Evolutionary conservation across 371 early-diverging fungal species (phyloP).

Genomic region (Mortierella sp.): DNA sequence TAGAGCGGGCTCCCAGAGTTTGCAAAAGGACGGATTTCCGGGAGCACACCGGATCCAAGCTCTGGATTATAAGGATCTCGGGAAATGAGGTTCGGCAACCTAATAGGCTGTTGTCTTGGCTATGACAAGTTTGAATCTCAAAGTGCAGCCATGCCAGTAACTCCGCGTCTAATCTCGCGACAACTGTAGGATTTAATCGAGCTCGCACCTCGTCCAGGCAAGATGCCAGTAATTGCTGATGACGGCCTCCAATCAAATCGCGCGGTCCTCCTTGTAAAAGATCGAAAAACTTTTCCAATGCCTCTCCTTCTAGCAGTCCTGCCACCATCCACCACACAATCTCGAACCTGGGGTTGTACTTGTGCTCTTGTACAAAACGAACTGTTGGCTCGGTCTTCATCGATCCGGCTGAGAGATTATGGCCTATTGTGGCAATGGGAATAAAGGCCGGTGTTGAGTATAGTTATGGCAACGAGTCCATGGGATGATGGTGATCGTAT

Average conservation of each 20-base stretch:
- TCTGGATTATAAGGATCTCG: too few relatives aligned
- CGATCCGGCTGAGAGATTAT: constrained; percentile 12
- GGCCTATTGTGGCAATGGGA: constrained; percentile 9
- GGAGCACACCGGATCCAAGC: too few relatives aligned
- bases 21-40: too few relatives aligned
- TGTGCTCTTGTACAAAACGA: constrained; percentile 24
- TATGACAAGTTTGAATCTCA: constrained; percentile 17
- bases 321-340: constrained; percentile 48
- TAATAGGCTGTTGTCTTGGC: too few relatives aligned
- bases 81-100: too few relatives aligned
- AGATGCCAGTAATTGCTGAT: constrained; percentile 21
- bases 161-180: not conserved
- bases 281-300: constrained; percentile 12
- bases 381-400: constrained; percentile 19
- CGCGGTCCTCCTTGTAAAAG: constrained; percentile 15
- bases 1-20: too few relatives aligned
- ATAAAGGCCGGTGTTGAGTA: constrained; percentile 14
- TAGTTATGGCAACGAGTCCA: constrained; percentile 9
- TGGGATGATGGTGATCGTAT: constrained; percentile 10
- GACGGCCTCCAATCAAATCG: constrained; percentile 23
- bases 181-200: constrained; percentile 4
- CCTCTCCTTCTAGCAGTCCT: constrained; percentile 24
- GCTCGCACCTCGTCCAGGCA: constrained; percentile 25
- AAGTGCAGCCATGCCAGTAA: constrained; percentile 15
- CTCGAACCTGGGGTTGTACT: constrained; percentile 37